Conservation (phyloP, 2,329 filamentous ascomycete species). For the Dothiorella sarmentorum region DNA sequence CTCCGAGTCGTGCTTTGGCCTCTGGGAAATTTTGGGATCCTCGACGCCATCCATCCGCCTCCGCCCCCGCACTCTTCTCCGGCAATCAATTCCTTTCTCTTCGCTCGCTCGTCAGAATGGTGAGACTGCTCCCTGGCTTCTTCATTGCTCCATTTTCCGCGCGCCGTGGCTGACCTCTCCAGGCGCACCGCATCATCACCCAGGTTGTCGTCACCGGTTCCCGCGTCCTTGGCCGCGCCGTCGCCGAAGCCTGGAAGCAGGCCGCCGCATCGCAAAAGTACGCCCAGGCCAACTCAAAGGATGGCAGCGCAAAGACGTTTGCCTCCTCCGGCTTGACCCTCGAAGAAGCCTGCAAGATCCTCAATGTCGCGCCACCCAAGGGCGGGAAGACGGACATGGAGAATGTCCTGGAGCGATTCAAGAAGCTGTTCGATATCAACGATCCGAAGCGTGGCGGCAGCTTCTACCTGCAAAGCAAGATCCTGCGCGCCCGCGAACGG, state of each 20-base stretch:
- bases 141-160: neutral
- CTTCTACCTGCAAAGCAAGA: conserved; percentile 98
- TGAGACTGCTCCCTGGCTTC: neutral
- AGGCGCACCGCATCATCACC: conserved; percentile 94
- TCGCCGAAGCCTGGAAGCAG: conserved; percentile 93
- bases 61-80: neutral
- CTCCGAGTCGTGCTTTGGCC: conserved; percentile 15
- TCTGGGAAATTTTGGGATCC: conserved; percentile 17
- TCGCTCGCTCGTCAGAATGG: neutral
- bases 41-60: conserved; percentile 8
- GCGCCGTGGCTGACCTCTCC: conserved; percentile 25
- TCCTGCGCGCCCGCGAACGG: conserved; percentile 83
- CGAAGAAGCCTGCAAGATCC: conserved; percentile 94
- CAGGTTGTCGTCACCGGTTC: conserved; percentile 88
- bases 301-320: conserved; percentile 53
- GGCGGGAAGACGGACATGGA: conserved; percentile 74
- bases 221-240: conserved; percentile 88
- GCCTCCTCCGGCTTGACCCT: conserved; percentile 75
- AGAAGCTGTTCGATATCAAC: conserved; percentile 90
- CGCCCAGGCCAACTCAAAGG: conserved; percentile 67
- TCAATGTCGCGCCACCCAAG: conserved; percentile 88
- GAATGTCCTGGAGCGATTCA: conserved; percentile 80
- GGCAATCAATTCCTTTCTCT: neutral
- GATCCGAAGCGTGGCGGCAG: conserved; percentile 94
- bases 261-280: conserved; percentile 84